A percentile compares a stretch with the other conserved stretches of the same genome.
Evolutionary conservation across 2,329 filamentous ascomycete genomes (phyloP).

Genomic region (Cephalotrichum gorgonifer): DNA sequence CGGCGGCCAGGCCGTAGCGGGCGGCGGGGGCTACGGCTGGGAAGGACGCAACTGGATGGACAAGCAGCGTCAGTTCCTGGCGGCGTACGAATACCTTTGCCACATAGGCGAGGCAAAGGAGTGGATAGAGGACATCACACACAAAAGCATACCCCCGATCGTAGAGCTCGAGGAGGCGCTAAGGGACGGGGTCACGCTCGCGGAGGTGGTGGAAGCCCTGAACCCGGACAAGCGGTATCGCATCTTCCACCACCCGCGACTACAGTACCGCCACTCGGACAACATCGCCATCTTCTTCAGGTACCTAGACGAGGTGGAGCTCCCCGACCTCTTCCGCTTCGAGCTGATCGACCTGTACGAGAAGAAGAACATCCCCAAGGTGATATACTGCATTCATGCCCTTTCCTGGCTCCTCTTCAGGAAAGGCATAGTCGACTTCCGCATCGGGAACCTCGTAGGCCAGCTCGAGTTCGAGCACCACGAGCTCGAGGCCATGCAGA

Average conservation of each 20-base stretch:
- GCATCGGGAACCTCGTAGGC: slow-evolving; percentile 92
- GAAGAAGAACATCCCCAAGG: slow-evolving; percentile 98
- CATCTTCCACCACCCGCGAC: slow-evolving; percentile 75
- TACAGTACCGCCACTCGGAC: slow-evolving; percentile 94
- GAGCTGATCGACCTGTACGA: slow-evolving; percentile 97
- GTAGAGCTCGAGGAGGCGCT: slow-evolving; percentile 89
- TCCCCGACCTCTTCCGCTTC: slow-evolving; percentile 93
- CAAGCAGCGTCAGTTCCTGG: slow-evolving; percentile 89
- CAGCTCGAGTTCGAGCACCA: slow-evolving; percentile 97
- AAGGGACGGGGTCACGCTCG: slow-evolving; percentile 84
- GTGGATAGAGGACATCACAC: slow-evolving; percentile 91
- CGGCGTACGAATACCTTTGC: slow-evolving; percentile 96
- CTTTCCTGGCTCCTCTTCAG: slow-evolving; percentile 95
- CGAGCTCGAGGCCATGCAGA: slow-evolving; percentile 93
- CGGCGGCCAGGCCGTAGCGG: slow-evolving; percentile 12
- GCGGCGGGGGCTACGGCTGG: slow-evolving; percentile 53
- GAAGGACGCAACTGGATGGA: slow-evolving; percentile 95
- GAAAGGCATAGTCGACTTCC: slow-evolving; percentile 88
- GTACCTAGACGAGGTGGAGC: slow-evolving; percentile 80
- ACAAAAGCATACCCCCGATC: slow-evolving; percentile 78
- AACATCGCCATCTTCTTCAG: slow-evolving; percentile 96
- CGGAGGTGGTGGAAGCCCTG: slow-evolving; percentile 85
- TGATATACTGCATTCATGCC: slow-evolving; percentile 97
- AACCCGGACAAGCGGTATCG: slow-evolving; percentile 65
- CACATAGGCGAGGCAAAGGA: slow-evolving; percentile 98